Evolutionary conservation across 495 filamentous ascomycete species (phyloP), one percentile per base, ranked within the genome.

Genomic region (Penicillium cataractarum): DNA sequence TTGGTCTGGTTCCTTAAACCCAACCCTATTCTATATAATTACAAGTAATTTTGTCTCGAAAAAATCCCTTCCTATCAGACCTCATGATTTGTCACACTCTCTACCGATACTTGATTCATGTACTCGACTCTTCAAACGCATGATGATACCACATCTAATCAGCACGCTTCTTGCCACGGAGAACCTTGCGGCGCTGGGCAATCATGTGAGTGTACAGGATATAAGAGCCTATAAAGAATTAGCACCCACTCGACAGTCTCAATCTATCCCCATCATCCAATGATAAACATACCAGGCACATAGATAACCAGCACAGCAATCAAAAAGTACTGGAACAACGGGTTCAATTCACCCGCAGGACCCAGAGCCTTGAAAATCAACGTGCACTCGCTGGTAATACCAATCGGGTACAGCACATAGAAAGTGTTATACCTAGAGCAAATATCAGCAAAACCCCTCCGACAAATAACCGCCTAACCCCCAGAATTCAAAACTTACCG

Each of bases 121-220:
- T n/a, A n/a, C 15, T 29, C 24, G 27, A 17, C 26, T 7, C 5
- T n/a, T 6, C 6, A 35, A 55, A 37, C 29, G 3, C 29, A 55
- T 53, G 13, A 3, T 22, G 24, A 12, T 24, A n/a, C 26, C 33
- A 2, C 13, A 35, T 33, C 35, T 71, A 76, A 61, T 74, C 70
- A 24, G 62, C 63, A 17, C 68, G 64, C 58, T 69, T 62, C 65
- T 73, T 73, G 22, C 70, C 70, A 32, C 70, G 65, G 79, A 89
- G 83, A 61, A 89, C 84, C 85, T 90, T 96, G 55, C 87, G 81
- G 63, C 94, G 81, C 83, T 98, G 96, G 49, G 81, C 78, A 76
- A 98, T 90, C 95, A 99, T 98, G 76, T 98, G 90, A 24, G 90
- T 90, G 71, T 92, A 98, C 58, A 98, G 82, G 55, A 96, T 85